phyloP scores from a whole-genome alignment of 2,329 filamentous ascomycete species.

The Mycosphaerelloides madeirae region DNA sequence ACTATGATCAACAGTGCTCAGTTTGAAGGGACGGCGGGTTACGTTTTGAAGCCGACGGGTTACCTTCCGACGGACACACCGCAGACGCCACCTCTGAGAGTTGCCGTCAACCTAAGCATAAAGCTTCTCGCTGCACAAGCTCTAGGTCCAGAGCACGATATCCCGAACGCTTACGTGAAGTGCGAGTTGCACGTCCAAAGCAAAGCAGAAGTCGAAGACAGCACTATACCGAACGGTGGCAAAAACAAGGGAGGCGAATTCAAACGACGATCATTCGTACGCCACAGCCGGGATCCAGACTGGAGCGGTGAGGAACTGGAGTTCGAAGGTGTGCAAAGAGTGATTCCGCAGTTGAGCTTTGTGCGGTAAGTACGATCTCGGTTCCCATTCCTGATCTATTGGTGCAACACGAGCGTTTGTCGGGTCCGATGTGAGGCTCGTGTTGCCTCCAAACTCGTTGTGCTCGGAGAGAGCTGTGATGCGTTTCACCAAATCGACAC shows the following conservation, averaged over 20 bases:
- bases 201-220: conserved; percentile 44
- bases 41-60: conserved; percentile 76
- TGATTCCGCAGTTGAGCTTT: conserved; percentile 46
- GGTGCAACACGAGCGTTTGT: no score
- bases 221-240: conserved; percentile 42
- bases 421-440: no score
- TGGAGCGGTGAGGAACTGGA: conserved; percentile 42
- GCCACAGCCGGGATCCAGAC: conserved; percentile 40
- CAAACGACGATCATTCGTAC: conserved; percentile 45
- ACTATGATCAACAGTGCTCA: conserved; percentile 96
- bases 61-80: conserved; percentile 50
- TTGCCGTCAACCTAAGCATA: conserved; percentile 61
- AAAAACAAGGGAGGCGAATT: conserved; percentile 49
- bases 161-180: conserved; percentile 66
- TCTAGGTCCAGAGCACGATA: conserved; percentile 53
- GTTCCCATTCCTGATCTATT: not conserved
- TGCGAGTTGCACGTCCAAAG: conserved; percentile 77
- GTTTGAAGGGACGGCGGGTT: conserved; percentile 77
- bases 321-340: conserved; percentile 40
- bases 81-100: conserved; percentile 16
- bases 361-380: conserved; percentile 36
- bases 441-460: no score
- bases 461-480: no score
- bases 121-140: conserved; percentile 73
- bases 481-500: no score